phyloP scores from a whole-genome alignment of 192 early-diverging fungal genomes.

The Coemansia sp. region DNA sequence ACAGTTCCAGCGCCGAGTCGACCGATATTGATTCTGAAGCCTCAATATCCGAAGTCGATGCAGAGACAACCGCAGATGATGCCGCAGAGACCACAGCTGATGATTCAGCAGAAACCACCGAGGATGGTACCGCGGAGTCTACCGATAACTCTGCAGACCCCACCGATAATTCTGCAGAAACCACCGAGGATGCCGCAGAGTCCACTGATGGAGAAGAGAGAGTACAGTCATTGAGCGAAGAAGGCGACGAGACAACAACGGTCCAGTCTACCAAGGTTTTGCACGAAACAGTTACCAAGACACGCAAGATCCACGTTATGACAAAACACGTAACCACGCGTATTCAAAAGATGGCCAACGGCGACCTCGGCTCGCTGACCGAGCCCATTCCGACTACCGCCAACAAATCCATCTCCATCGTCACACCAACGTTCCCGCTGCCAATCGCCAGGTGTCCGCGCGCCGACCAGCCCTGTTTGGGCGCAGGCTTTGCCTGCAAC shows the following conservation, averaged over 20 bases:
- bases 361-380: not conserved
- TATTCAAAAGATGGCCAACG: not conserved
- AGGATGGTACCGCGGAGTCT: not conserved
- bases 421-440: constrained; percentile 47
- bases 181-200: not conserved
- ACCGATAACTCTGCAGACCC: not conserved
- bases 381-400: constrained; percentile 12
- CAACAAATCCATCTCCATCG: constrained; percentile 42
- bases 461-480: constrained; percentile 45
- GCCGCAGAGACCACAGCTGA: not conserved
- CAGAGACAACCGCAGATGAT: not conserved
- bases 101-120: not conserved
- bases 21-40: not conserved
- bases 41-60: not conserved
- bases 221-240: not conserved
- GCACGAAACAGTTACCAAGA: constrained; percentile 28
- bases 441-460: constrained; percentile 41
- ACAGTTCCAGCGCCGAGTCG: not conserved
- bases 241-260: constrained; percentile 40
- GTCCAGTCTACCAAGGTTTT: constrained; percentile 43
- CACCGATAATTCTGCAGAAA: not conserved
- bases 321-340: constrained; percentile 31
- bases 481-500: constrained; percentile 46
- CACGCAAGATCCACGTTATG: constrained; percentile 33
- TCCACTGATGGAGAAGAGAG: not conserved